A percentile compares a stretch with the other conserved stretches of the same genome.
These are phyloP conservation scores for Wallacemonas collosoma DNA, from an alignment of 208 protist species.

Conservation along the genomic window DNA sequence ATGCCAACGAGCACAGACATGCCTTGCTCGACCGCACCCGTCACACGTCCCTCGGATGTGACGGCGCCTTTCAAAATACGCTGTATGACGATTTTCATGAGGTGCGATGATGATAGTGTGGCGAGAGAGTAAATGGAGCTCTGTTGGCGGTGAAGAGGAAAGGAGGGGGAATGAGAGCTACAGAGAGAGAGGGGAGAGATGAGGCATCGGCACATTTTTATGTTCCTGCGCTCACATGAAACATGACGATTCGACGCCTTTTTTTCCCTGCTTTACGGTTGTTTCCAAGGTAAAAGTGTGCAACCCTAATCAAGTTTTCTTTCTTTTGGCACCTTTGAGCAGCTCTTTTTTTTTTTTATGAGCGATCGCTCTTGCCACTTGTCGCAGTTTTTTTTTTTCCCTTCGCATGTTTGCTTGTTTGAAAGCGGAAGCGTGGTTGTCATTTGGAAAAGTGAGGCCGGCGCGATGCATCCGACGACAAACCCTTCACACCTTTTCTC, in stretches of 20 bases:
- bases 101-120: too few relatives aligned
- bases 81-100: constrained; percentile 89
- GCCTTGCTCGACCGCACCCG: constrained; percentile 77
- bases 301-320: too few relatives aligned
- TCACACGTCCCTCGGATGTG: constrained; percentile 62
- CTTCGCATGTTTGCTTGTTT: neutral
- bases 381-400: neutral
- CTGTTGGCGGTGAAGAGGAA: constrained; percentile 2
- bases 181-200: neutral
- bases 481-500: neutral
- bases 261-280: neutral
- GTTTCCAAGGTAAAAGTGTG: neutral
- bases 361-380: neutral
- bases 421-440: neutral
- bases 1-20: constrained; percentile 88
- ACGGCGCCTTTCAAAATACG: constrained; percentile 71
- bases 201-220: too few relatives aligned
- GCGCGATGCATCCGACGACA: neutral
- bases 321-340: too few relatives aligned
- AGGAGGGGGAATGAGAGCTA: neutral
- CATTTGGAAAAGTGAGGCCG: neutral
- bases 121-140: neutral
- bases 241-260: neutral
- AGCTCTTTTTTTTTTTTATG: too few relatives aligned
- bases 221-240: too few relatives aligned